Percentiles rank a stretch among this genome's conserved stretches.
phyloP scores from a whole-genome alignment of 2,329 filamentous ascomycete genomes.

The Aureobasidium sp. region DNA sequence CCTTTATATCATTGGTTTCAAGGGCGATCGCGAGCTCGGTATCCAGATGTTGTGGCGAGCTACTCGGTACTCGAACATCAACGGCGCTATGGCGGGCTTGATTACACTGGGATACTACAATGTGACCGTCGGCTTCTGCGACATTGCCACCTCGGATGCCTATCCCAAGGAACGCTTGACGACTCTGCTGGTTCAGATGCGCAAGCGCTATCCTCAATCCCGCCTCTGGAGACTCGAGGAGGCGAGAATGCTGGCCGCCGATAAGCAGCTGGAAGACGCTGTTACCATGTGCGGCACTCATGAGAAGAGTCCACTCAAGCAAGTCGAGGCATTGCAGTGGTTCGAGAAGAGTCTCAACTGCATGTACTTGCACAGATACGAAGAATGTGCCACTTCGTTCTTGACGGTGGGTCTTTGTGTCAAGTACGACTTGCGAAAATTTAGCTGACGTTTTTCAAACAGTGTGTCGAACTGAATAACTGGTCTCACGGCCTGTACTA shows the following conservation, averaged over 20 bases:
- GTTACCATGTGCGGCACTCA: slow-evolving; percentile 47
- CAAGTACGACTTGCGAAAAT: background rate
- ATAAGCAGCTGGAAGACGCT: slow-evolving; percentile 57
- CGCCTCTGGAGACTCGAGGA: slow-evolving; percentile 84
- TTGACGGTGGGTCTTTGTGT: slow-evolving; percentile 39
- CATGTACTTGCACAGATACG: slow-evolving; percentile 72
- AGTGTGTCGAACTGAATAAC: slow-evolving; percentile 69
- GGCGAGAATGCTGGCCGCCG: slow-evolving; percentile 63
- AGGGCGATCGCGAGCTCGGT: slow-evolving; percentile 74
- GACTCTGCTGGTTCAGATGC: slow-evolving; percentile 63
- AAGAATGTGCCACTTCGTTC: slow-evolving; percentile 65
- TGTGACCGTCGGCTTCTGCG: slow-evolving; percentile 72
- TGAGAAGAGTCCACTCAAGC: slow-evolving; percentile 61
- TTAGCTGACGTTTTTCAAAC: slow-evolving; percentile 21
- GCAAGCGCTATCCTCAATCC: slow-evolving; percentile 67
- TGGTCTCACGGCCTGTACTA: slow-evolving; percentile 89
- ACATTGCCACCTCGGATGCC: slow-evolving; percentile 63
- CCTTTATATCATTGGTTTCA: slow-evolving; percentile 81
- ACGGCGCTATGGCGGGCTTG: slow-evolving; percentile 81
- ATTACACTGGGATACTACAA: slow-evolving; percentile 82
- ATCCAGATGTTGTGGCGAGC: slow-evolving; percentile 85
- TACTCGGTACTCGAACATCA: slow-evolving; percentile 72
- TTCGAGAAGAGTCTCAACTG: slow-evolving; percentile 75
- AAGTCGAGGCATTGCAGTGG: slow-evolving; percentile 73
- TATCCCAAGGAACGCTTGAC: slow-evolving; percentile 63